These are phyloP conservation scores for Eucalyptus virginea DNA, from an alignment of 345 rosid genomes.

Conservation along the genomic window DNA sequence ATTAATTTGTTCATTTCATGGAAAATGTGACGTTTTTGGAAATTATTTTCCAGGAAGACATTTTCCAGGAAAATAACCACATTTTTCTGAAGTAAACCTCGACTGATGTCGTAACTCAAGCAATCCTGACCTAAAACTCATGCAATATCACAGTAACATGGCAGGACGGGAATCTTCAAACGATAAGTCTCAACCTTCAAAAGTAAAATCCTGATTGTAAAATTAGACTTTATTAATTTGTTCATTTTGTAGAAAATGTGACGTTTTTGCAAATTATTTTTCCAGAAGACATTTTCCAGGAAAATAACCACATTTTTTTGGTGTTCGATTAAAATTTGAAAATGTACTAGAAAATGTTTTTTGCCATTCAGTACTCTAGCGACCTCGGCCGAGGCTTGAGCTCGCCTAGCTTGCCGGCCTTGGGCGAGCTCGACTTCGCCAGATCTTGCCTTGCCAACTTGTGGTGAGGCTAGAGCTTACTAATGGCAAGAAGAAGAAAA, in stretches of 20 bases:
- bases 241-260: background rate
- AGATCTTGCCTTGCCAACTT: too few species aligned
- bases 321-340: too few species aligned
- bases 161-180: background rate
- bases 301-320: background rate
- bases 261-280: background rate
- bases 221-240: background rate
- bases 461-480: too few species aligned
- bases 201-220: background rate
- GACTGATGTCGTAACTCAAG: background rate
- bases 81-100: background rate
- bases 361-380: too few species aligned
- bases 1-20: background rate
- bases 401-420: too few species aligned
- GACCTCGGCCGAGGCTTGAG: too few species aligned
- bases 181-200: background rate
- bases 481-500: too few species aligned
- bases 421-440: too few species aligned
- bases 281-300: background rate
- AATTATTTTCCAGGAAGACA: background rate
- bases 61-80: background rate
- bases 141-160: background rate
- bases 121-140: background rate
- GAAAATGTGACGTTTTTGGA: background rate
- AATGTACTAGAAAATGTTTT: too few species aligned